phyloP scores from a whole-genome alignment of 1,284 basidiomycete species.

The Ustilago sp. region DNA sequence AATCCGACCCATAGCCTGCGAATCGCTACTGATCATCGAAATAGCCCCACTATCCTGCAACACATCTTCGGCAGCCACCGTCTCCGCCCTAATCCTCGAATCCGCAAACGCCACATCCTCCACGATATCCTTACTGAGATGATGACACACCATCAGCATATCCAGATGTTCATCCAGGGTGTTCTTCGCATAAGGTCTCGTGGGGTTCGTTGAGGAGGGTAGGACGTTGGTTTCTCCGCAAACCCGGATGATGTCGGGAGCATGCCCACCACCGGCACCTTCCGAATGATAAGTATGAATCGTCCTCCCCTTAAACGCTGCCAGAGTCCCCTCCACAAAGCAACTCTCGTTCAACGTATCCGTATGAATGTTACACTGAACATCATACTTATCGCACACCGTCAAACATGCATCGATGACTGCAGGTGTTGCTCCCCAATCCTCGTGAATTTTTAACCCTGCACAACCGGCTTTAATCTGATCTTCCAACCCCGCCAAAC shows the following conservation, averaged over 20 bases:
- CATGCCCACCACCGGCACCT: conserved; percentile 81
- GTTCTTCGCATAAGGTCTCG: conserved; percentile 89
- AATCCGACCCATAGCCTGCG: conserved; percentile 94
- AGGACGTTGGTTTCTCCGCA: conserved; percentile 90
- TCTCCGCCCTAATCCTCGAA: conserved; percentile 95
- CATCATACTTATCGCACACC: conserved; percentile 90
- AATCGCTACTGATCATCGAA: conserved; percentile 92
- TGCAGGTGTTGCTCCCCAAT: conserved; percentile 95
- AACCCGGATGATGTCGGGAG: conserved; percentile 97
- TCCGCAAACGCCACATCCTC: conserved; percentile 98
- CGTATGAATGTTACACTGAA: conserved; percentile 97
- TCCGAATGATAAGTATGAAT: conserved; percentile 80
- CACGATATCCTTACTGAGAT: conserved; percentile 71
- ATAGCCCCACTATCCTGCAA: conserved; percentile 95
- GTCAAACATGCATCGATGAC: conserved; percentile 82
- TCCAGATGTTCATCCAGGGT: conserved; percentile 98
- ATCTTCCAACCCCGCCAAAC: conserved; percentile 78
- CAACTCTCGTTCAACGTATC: conserved; percentile 79
- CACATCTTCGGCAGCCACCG: conserved; percentile 96
- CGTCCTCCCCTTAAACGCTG: conserved; percentile 87
- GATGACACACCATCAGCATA: conserved; percentile 87
- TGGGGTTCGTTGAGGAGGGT: conserved; percentile 98
- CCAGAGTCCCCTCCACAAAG: conserved; percentile 92
- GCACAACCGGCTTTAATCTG: conserved; percentile 87
- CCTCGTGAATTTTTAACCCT: conserved; percentile 95